phyloP scores from a whole-genome alignment of 495 filamentous ascomycete genomes.

The Talaromyces borbonicus region DNA sequence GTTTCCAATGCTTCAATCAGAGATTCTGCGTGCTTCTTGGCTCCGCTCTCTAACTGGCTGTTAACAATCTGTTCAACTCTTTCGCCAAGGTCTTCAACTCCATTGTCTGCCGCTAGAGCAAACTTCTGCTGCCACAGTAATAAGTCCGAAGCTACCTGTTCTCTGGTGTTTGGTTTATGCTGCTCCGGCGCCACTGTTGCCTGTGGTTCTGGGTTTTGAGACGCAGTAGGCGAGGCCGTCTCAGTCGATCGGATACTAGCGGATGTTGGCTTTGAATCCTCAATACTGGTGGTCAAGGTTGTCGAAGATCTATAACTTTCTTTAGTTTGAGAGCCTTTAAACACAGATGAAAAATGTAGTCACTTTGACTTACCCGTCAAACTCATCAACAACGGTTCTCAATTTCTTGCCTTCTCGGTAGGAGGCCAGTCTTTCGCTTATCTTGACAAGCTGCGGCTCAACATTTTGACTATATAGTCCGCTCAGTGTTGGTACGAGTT shows the following conservation, averaged over 20 bases:
- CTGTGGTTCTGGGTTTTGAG: constrained; percentile 14
- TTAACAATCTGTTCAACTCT: constrained; percentile 71
- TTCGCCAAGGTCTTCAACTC: constrained; percentile 56
- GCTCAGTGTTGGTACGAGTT: constrained; percentile 68
- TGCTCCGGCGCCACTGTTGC: constrained; percentile 29
- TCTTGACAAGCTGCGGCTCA: constrained; percentile 87
- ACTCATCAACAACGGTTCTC: constrained; percentile 46
- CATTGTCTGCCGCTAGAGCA: constrained; percentile 68
- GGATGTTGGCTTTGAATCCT: background rate
- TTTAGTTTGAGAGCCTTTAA: too few relatives aligned
- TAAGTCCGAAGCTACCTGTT: constrained; percentile 69
- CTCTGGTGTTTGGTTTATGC: constrained; percentile 44
- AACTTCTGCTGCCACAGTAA: constrained; percentile 79
- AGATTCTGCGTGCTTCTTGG: constrained; percentile 54
- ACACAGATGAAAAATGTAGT: too few relatives aligned
- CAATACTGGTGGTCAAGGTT: background rate
- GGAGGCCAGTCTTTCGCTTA: constrained; percentile 78
- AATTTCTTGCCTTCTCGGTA: constrained; percentile 62
- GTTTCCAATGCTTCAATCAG: constrained; percentile 60
- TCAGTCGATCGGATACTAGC: constrained; percentile 13
- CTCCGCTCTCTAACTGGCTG: constrained; percentile 55
- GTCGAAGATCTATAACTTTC: constrained; percentile 8
- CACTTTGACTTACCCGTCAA: constrained; percentile 33
- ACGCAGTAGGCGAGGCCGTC: constrained; percentile 14
- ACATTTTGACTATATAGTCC: constrained; percentile 83